These are phyloP conservation scores for Fraxinus pennsylvanica DNA, from an alignment of 257 asterid species.

Conservation along the genomic window DNA sequence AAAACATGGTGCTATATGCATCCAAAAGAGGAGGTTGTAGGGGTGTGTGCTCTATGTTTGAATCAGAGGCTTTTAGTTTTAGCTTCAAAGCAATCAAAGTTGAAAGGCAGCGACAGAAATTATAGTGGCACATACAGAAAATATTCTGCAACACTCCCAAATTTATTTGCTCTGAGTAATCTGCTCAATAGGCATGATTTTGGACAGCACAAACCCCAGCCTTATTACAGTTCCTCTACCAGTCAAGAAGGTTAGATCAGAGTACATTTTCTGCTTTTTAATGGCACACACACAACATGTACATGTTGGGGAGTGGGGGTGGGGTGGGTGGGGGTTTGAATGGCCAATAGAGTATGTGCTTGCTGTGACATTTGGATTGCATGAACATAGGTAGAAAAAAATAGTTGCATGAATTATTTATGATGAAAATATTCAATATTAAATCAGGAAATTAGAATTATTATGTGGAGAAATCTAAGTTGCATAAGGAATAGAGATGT, in stretches of 20 bases:
- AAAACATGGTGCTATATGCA: too few relatives aligned
- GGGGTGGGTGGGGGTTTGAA: not conserved
- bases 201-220: constrained; percentile 29
- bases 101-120: too few relatives aligned
- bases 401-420: constrained; percentile 28
- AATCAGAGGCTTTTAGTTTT: too few relatives aligned
- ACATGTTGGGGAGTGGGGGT: not conserved
- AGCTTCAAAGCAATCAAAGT: too few relatives aligned
- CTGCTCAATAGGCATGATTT: too few relatives aligned
- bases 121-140: too few relatives aligned
- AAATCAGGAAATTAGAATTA: not conserved
- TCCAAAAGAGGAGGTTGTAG: too few relatives aligned
- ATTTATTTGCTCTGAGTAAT: too few relatives aligned
- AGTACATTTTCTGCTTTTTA: not conserved
- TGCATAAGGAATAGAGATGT: too few relatives aligned
- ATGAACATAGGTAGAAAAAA: constrained; percentile 14
- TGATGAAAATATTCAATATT: constrained; percentile 21
- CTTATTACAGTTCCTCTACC: constrained; percentile 37
- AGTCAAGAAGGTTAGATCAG: constrained; percentile 59
- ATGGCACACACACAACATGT: not conserved
- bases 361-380: constrained; percentile 3
- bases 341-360: constrained; percentile 4
- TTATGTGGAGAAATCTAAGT: not conserved
- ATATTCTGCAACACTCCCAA: too few relatives aligned
- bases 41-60: too few relatives aligned